Base-by-base conservation (phyloP, 345 rosid species). In the Pelargonium nanum region DNA sequence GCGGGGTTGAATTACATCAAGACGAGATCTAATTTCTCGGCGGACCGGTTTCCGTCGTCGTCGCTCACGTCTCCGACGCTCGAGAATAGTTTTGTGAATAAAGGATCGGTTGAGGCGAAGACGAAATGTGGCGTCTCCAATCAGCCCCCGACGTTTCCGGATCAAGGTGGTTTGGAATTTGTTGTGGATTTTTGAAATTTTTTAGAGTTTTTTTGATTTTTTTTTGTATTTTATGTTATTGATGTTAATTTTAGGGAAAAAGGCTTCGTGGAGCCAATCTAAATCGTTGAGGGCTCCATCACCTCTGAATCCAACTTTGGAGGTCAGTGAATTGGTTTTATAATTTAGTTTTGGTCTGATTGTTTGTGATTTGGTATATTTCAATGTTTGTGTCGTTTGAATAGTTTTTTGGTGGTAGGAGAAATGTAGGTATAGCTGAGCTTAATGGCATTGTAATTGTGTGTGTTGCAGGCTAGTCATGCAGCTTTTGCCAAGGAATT, bases 1-100 rank as follows among this genome's bases (percentile, higher is more conserved):
- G 79, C 87, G 17, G 87, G 92, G 58, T 72, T 93, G 60, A 89
- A 93, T 59, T 83, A 83, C 56, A 93, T 93, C 57, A 79, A 68
- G 70, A 93, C 97, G 24, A 88, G 80, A 67, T 87, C 91, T 62
- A 72, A 80, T 12, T 58, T 73, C 24, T 77, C 70, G 15, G 83
- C 91, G 56, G 83, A 89, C 63, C 79, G 89, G 58, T 74, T 83
- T 56, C 76, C 84, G 1, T 78, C 94, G 23, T 54, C 79, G 9
- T 51, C 66, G 1, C 77, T 32, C 12, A 55, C 71, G 67, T 76
- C 81, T 20, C 59, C 58, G 28, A 59, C 45, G 65, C 26, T 59
- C 17, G 52, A 63, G 51, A 58, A 60, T 58, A 55, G 53, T 19
- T 70, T 23, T n/a, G 54, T 32, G 56, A 63, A 40, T 17, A 63